Evolutionary conservation across 306 rosid genomes (phyloP).

Genomic region (Fragaria vesca): DNA sequence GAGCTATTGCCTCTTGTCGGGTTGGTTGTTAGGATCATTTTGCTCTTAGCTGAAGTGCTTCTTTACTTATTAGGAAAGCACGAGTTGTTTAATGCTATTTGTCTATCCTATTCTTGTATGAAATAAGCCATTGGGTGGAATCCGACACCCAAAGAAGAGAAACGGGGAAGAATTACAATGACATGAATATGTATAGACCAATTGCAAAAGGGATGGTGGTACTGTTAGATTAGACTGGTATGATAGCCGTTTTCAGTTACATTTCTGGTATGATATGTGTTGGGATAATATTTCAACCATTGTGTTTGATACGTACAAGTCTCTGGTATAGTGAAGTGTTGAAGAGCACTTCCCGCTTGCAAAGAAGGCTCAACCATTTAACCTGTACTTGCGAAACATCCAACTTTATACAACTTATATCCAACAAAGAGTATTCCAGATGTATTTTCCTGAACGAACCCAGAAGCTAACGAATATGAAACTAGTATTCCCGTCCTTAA

Average conservation of each 20-base stretch:
- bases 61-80: conserved; percentile 34
- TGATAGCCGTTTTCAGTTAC: neutral
- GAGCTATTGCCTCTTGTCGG: conserved; percentile 39
- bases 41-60: conserved; percentile 23
- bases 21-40: conserved; percentile 24
- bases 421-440: too few species aligned
- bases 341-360: neutral
- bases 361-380: neutral
- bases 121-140: conserved; percentile 30
- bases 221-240: neutral
- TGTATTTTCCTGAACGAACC: too few species aligned
- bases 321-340: neutral
- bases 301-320: neutral
- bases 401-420: neutral
- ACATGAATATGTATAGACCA: conserved; percentile 34
- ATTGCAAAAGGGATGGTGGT: conserved; percentile 27
- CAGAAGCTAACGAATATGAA: too few species aligned
- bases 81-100: conserved; percentile 28
- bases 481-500: too few species aligned
- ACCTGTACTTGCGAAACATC: neutral
- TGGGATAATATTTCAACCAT: neutral
- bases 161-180: conserved; percentile 20
- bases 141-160: conserved; percentile 19
- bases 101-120: conserved; percentile 32
- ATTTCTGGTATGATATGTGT: neutral